These are phyloP conservation scores for Candida dajiaensis DNA, from an alignment of 805 yeast genomes.

Conservation along the genomic window DNA sequence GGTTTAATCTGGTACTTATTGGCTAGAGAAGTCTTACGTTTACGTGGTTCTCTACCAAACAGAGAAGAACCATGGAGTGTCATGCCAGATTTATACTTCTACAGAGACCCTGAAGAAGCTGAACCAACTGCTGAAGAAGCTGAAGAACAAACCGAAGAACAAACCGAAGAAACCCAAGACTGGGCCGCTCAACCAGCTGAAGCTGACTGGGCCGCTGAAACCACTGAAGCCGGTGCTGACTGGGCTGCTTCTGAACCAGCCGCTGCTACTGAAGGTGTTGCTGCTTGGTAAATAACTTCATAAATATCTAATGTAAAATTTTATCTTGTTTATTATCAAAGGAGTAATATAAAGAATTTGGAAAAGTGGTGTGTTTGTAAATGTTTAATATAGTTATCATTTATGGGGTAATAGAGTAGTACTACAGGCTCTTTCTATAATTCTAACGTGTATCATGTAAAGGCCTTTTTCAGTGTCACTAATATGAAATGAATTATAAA, in stretches of 20 bases:
- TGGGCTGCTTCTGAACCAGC: constrained; percentile 43
- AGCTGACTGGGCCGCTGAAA: constrained; percentile 72
- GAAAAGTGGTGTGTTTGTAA: not conserved
- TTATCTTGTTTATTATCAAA: constrained; percentile 15
- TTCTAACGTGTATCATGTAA: not conserved
- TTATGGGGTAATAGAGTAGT: not conserved
- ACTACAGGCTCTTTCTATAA: not conserved
- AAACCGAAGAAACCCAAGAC: constrained; percentile 63
- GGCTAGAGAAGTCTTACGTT: constrained; percentile 98
- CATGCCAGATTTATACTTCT: constrained; percentile 99
- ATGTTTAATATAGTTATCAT: not conserved
- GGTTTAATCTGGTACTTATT: constrained; percentile 99
- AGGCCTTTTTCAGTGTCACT: too few relatives aligned
- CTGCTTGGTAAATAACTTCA: constrained; percentile 22
- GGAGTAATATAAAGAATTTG: not conserved
- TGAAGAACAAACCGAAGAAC: constrained; percentile 50
- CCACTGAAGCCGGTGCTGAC: constrained; percentile 62
- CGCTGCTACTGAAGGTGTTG: constrained; percentile 25
- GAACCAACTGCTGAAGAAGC: constrained; percentile 67
- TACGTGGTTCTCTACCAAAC: constrained; percentile 95
- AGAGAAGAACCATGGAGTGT: constrained; percentile 97
- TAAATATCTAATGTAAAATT: constrained; percentile 24
- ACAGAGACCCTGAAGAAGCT: constrained; percentile 99
- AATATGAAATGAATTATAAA: not conserved
- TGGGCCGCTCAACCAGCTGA: constrained; percentile 63